Base-by-base conservation (phyloP, 768 basidiomycete genomes). In the Termitomyces sp. region DNA sequence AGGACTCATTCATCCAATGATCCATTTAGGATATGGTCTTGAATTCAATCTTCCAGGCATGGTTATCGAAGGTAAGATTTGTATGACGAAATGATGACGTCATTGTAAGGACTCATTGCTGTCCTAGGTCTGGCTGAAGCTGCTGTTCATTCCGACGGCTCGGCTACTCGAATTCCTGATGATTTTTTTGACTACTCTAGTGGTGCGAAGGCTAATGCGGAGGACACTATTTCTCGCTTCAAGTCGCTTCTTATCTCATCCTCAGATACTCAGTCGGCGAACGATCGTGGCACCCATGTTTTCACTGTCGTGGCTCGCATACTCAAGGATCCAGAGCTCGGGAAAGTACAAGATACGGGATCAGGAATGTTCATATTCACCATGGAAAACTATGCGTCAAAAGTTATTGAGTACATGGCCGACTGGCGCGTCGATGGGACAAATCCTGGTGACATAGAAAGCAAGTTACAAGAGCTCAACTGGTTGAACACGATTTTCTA, bases 31-130 rank as follows among this genome's bases (percentile, higher is more conserved):
- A 23, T 84, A 82, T 68, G 87, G 85, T 1, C 68, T 78, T 3
- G 88, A 89, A 66, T 88, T 87, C 59, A 72, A 67, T 14, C 61
- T 85, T 31, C 77, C 80, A 3, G 87, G 86, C 1, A 70, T 87
- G 56, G 68, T 81, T 3, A 80, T 80, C 3, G 86, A 89, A 73
- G 87, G 87, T 85, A 12, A 60, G 31, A 26, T 21, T 1, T 38
- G 5, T 38, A 30, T 47, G 53, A 45, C 42, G 40, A 53, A 17
- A 23, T 21, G 15, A 47, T 48, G 54, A 52, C 54, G 48, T 62
- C 49, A 55, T 52, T 11, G 5, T 12, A 4, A 10, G 21, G 40
- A n/a, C 35, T 30, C 15, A 42, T 37, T 35, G 8, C 9, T 19
- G 44, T 56, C 44, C 9, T 52, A 85, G 86, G 84, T 38, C 70